Conservation (phyloP, 352 stramenopile genomes). For the Pelagophyceae sp. region DNA sequence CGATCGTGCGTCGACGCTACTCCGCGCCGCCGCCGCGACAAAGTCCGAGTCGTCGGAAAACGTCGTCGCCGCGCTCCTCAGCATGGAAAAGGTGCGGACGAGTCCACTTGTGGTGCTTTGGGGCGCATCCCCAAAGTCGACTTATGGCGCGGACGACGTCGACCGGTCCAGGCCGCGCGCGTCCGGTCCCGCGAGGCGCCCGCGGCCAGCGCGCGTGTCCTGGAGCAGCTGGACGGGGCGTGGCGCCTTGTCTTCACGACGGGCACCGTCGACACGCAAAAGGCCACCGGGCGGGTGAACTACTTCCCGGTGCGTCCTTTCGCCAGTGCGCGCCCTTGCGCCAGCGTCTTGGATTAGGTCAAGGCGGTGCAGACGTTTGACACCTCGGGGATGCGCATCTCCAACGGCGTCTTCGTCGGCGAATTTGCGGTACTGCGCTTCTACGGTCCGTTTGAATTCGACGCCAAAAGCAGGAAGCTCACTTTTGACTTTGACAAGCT, state of each 20-base stretch:
- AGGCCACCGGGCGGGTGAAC: slow-evolving; percentile 46
- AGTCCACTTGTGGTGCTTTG: too few relatives aligned
- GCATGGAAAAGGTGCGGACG: neutral
- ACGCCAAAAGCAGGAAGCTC: slow-evolving; percentile 39
- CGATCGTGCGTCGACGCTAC: too few relatives aligned
- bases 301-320: slow-evolving; percentile 41
- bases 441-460: slow-evolving; percentile 49
- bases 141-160: too few relatives aligned
- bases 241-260: slow-evolving; percentile 61
- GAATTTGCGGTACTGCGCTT: slow-evolving; percentile 49
- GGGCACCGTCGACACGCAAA: slow-evolving; percentile 48
- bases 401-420: slow-evolving; percentile 51
- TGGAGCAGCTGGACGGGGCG: slow-evolving; percentile 43
- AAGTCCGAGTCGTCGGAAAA: slow-evolving; percentile 49
- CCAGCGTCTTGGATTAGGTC: slow-evolving; percentile 12
- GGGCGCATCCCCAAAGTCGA: too few relatives aligned
- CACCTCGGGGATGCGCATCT: slow-evolving; percentile 36
- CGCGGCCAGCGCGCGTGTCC: slow-evolving; percentile 29
- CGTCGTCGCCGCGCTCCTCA: slow-evolving; percentile 29
- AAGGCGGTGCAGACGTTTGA: slow-evolving; percentile 58
- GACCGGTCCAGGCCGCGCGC: too few relatives aligned
- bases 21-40: slow-evolving; percentile 44
- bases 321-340: neutral
- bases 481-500: slow-evolving; percentile 53
- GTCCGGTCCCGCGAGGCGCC: neutral